Base-by-base conservation (phyloP, 2,329 filamentous ascomycete species). In the Aspergillus latus region DNA sequence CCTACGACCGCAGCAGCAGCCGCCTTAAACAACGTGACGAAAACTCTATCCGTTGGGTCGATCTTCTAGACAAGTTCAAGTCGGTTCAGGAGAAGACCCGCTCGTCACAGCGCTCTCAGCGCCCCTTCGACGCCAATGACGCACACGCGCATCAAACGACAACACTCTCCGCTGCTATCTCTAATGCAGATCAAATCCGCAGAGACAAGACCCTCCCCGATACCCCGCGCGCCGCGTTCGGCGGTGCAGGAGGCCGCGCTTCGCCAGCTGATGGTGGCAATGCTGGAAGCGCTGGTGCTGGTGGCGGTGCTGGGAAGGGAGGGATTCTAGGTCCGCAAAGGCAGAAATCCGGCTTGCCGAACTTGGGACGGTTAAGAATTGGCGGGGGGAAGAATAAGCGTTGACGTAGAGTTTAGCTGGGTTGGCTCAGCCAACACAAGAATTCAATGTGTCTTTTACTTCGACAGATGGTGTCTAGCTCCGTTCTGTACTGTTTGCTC, bases 1-100 rank as follows among this genome's bases (percentile, higher is more conserved):
- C 77, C 62, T 90, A 88, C 72, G 88, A 92, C 65, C 82, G 88
- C 58, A 82, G 87, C 15, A 71, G 70, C n/a, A 94, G 89, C 64
- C 82, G 92, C 58, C 81, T 97, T 48, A 81, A 97, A 84, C 37
- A 52, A 13, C 83, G 92, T 54, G 90, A 95, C 62, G 92, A 97
- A 54, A 85, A 84, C 52, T 87, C 85, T 34, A 96, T 99, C 64
- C 88, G 89, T 54, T 99, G 94, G 94, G 85, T 84, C 2, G 94
- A 99, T 65, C 81, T 99, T 36, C 82, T 99, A 4, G 94, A 99
- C 62, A 96, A 97, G 69, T 99, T 99, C 76, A 89, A 90, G 63
- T 85, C 82, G 51, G 93, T 95, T 1, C 94, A 99, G 69, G 94
- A 99, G 64, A 86, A 85, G 58, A 89, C 92, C 5, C 84, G 92